Base-by-base conservation (phyloP, 2,329 filamentous ascomycete genomes). In the Penicillium sclerotiorum region DNA sequence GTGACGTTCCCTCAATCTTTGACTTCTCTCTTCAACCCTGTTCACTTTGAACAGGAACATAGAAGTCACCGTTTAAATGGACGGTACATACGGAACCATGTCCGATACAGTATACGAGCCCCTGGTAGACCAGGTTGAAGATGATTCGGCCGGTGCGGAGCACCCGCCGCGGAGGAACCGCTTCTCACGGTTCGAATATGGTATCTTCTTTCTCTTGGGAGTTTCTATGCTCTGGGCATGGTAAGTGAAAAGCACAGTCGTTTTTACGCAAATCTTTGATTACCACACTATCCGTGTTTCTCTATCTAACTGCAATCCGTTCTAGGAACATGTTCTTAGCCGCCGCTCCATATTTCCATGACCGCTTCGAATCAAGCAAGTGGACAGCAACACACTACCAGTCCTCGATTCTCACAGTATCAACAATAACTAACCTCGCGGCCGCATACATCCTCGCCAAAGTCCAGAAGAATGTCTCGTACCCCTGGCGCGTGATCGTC, bases 201-300 rank as follows among this genome's bases (percentile, higher is more conserved):
- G 74, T 61, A 86, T 96, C 66, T 97, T 97, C 71, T 77, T 88
- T 48, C 75, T 96, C 43, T 77, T 97, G 21, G 94, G 94, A 43
- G 80, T 96, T 49, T 89, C 92, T 45, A 97, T 97, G 94, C 80
- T 97, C 37, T 97, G 93, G 93, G 91, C 93, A 47, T 97, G 93
- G 93, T 95, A 82, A 60, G 82, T 63, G 11, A 38, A 39, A 3
- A 17, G 15, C 15, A 17, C n/a, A 22, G 28, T 9, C 27, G 22
- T 23, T 37, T 20, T 17, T 12, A 5, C 25, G 6, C 9, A 28
- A 28, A 28, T 3, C 25, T 28, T 28, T 13, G 6, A 4, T 8
- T 7, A 5, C 7, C 7, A 8, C 15, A 36, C 15, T 11, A 17
- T 20, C 33, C 33, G 8, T 36, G n/a, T n/a, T 8, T 18, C 15